Evolutionary conservation across 169 alveolate species (phyloP), one percentile per base, ranked within the genome.

Genomic region (Theileria orientalis): DNA sequence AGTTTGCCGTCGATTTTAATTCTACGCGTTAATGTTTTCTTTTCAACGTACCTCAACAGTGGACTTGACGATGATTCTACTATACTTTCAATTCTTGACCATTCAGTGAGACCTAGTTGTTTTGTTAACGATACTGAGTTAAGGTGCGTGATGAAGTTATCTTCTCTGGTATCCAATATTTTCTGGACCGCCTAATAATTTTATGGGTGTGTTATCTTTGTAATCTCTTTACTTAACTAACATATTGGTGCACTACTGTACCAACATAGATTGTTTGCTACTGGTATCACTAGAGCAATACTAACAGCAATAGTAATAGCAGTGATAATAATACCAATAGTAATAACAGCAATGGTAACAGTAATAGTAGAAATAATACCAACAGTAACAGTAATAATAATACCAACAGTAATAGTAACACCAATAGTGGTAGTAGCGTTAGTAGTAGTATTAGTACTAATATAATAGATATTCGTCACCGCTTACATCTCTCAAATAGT

Each of bases 1-100:
- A 84, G 84, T 30, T 63, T 67, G 37, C 82, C 76, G 25, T 87
- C 88, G 14, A 87, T 87, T 16, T 83, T 62, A 51, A 35, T 73
- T 27, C 78, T 76, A 73, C 16, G n/a, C 16, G 66, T 54, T 0
- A 0, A 21, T 42, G 13, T 21, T 0, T 37, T 0, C 14, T 2
- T 23, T 1, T 46, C 9, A 30, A 68, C 3, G 21, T 62, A 62
- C 72, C 72, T 62, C 41, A 62, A 21, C 0, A 83, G 84, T 40
- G 71, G 76, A 29, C 67, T 68, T 60, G 76, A 76, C 2, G 78
- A 60, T 27, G 57, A 33, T 25, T 76, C 66, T 54, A 76, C 71
- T 40, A 76, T 57, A 41, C 60, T 54, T 32, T 72, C 9, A 32
- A 83, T 47, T 73, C 72, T 66, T 30, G 69, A 69, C 37, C 71